Evolutionary conservation across 345 rosid genomes (phyloP).

Genomic region (Euphorbia pulcherrima): DNA sequence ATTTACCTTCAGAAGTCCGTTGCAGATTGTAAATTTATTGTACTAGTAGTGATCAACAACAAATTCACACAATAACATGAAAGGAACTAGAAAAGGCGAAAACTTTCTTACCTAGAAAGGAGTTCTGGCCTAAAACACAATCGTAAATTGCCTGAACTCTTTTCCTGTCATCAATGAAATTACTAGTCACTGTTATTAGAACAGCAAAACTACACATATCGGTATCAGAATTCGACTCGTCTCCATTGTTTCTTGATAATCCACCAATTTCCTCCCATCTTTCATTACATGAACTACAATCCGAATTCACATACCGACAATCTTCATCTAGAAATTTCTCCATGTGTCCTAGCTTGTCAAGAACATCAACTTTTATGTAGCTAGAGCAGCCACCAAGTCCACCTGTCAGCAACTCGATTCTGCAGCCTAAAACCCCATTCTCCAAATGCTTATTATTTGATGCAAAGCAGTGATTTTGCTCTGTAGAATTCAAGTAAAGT

Average conservation of each 20-base stretch:
- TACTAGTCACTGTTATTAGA: constrained; percentile 39
- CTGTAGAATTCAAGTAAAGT: constrained; percentile 37
- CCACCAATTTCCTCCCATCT: constrained; percentile 38
- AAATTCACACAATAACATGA: not conserved
- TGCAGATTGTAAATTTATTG: no score
- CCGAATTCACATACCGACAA: constrained; percentile 26
- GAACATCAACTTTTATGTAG: constrained; percentile 32
- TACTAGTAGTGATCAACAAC: no score
- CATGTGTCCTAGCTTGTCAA: constrained; percentile 22
- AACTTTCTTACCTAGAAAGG: constrained; percentile 24
- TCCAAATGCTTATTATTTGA: constrained; percentile 4
- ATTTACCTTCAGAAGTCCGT: no score
- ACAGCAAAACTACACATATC: constrained; percentile 43
- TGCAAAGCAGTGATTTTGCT: constrained; percentile 39
- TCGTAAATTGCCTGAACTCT: constrained; percentile 29
- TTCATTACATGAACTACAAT: constrained; percentile 32
- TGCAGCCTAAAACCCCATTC: constrained; percentile 25
- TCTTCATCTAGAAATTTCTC: constrained; percentile 26
- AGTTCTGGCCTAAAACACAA: constrained; percentile 35
- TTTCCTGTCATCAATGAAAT: constrained; percentile 23
- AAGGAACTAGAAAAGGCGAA: not conserved
- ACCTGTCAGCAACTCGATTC: constrained; percentile 40
- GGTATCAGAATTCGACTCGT: constrained; percentile 11
- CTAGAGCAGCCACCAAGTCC: constrained; percentile 43
- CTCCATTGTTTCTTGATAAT: constrained; percentile 14